Percentiles rank a stretch among this genome's conserved stretches.
These are phyloP conservation scores for Botrytis paeoniae DNA, from an alignment of 2,329 filamentous ascomycete genomes.

Conservation along the genomic window DNA sequence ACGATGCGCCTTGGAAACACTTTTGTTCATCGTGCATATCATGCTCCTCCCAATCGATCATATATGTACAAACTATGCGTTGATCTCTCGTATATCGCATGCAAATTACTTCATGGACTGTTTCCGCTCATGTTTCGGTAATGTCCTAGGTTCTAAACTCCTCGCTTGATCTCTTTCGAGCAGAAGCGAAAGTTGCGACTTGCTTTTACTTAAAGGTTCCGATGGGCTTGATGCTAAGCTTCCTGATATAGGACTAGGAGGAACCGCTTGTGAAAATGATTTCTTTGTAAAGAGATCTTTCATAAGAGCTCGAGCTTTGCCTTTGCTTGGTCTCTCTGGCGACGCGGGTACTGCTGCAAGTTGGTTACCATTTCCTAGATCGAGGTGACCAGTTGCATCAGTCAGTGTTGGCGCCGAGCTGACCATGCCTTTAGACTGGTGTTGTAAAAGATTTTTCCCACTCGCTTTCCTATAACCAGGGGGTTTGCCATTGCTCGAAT, in stretches of 20 bases:
- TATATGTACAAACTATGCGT: constrained; percentile 17
- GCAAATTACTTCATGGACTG: constrained; percentile 11
- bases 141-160: constrained; percentile 31
- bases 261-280: constrained; percentile 22
- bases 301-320: constrained; percentile 30
- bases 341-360: not conserved
- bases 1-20: constrained; percentile 10
- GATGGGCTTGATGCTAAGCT: constrained; percentile 23
- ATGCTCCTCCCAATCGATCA: not conserved
- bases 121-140: constrained; percentile 11
- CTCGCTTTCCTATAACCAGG: constrained; percentile 16
- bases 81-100: not conserved
- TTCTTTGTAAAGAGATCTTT: constrained; percentile 34
- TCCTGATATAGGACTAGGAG: constrained; percentile 16
- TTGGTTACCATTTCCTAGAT: constrained; percentile 20
- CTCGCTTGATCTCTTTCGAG: constrained; percentile 52
- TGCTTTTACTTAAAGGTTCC: constrained; percentile 53
- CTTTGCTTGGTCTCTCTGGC: constrained; percentile 12
- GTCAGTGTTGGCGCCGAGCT: constrained; percentile 33
- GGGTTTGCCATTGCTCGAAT: constrained; percentile 5
- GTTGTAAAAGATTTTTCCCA: constrained; percentile 23
- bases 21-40: constrained; percentile 17
- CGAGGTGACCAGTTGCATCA: constrained; percentile 30
- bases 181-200: constrained; percentile 57
- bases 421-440: constrained; percentile 28